Evolutionary conservation across 305 asterid genomes (phyloP).

Genomic region (Plantago rigida): DNA sequence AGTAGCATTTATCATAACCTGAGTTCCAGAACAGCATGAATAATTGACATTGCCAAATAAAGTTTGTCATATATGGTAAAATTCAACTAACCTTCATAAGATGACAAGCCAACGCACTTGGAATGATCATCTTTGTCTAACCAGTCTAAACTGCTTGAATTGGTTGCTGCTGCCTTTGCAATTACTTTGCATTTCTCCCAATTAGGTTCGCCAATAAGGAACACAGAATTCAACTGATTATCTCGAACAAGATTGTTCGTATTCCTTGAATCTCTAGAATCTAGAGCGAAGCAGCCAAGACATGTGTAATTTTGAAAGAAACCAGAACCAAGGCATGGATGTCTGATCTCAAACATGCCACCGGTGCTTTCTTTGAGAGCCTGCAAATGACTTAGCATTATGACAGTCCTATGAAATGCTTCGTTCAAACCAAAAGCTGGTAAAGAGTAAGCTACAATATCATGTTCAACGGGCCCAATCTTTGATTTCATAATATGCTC

Average conservation of each 20-base stretch:
- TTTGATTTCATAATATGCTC: conserved; percentile 41
- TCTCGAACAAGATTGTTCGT: conserved; percentile 19
- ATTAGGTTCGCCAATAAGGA: conserved; percentile 53
- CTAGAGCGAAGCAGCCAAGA: conserved; percentile 41
- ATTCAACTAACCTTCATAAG: conserved; percentile 47
- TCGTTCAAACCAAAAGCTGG: conserved; percentile 70
- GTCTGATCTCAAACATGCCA: conserved; percentile 49
- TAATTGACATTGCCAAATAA: conserved; percentile 1
- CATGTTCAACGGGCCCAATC: conserved; percentile 41
- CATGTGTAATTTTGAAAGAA: conserved; percentile 55
- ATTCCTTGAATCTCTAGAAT: conserved; percentile 25
- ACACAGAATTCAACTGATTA: conserved; percentile 28
- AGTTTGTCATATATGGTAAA: not conserved
- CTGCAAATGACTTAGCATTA: conserved; percentile 49
- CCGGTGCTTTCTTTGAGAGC: conserved; percentile 31
- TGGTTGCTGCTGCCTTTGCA: conserved; percentile 60
- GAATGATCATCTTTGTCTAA: conserved; percentile 29
- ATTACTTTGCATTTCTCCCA: conserved; percentile 59
- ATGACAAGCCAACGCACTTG: conserved; percentile 51
- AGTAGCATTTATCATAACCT: not conserved
- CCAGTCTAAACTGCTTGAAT: conserved; percentile 45
- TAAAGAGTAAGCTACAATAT: conserved; percentile 48
- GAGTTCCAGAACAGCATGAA: conserved; percentile 2
- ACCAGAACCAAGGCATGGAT: conserved; percentile 62
- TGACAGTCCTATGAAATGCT: conserved; percentile 61